Evolutionary conservation across 2,329 filamentous ascomycete species (phyloP).

Genomic region (Grosmannia serpens): DNA sequence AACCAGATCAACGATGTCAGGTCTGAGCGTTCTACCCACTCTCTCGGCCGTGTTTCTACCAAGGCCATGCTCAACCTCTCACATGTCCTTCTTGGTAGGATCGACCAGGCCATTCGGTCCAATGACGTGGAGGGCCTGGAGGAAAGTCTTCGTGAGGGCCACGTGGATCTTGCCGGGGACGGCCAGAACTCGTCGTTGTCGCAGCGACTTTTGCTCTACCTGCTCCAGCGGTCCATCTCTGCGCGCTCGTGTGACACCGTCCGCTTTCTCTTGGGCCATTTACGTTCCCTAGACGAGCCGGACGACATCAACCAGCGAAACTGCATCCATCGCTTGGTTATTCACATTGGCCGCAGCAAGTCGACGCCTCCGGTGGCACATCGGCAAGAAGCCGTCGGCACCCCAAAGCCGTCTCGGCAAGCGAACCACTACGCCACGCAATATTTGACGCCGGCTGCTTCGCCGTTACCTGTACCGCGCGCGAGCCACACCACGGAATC

Average conservation of each 20-base stretch:
- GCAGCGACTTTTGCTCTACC: constrained; percentile 63
- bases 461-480: constrained; percentile 50
- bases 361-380: constrained; percentile 29
- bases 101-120: constrained; percentile 60
- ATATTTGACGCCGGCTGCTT: constrained; percentile 70
- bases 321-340: constrained; percentile 83
- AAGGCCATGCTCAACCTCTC: constrained; percentile 66
- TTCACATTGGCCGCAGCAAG: constrained; percentile 76
- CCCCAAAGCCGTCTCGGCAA: constrained; percentile 30
- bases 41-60: constrained; percentile 64
- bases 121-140: constrained; percentile 51
- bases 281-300: constrained; percentile 67
- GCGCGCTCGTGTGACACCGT: constrained; percentile 59
- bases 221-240: constrained; percentile 67
- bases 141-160: constrained; percentile 45
- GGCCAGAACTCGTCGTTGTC: constrained; percentile 18
- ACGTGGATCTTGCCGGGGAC: constrained; percentile 22
- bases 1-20: constrained; percentile 65
- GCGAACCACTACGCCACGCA: constrained; percentile 46
- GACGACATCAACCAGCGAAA: constrained; percentile 93
- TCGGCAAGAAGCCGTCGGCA: constrained; percentile 33
- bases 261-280: constrained; percentile 53
- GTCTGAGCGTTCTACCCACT: constrained; percentile 63
- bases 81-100: constrained; percentile 51
- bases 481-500: constrained; percentile 56